Conservation (phyloP, 2,329 filamentous ascomycete genomes). For the Penicillium sclerotiorum region DNA sequence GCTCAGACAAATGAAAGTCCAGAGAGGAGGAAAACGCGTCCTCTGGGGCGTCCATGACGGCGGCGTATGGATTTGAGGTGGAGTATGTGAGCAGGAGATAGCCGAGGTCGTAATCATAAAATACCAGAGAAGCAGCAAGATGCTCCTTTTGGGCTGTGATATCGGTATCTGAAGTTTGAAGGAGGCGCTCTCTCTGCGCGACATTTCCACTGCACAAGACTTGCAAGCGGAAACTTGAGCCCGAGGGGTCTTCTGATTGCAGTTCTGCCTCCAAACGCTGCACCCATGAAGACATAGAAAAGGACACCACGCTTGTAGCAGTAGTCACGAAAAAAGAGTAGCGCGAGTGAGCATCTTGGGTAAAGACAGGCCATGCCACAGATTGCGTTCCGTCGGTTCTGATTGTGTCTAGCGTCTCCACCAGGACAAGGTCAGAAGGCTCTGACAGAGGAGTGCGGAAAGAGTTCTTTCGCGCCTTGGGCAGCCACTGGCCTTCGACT, state of each 20-base stretch:
- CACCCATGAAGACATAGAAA: conserved; percentile 61
- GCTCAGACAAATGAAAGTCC: conserved; percentile 30
- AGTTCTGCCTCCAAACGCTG: conserved; percentile 60
- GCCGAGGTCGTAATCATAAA: conserved; percentile 60
- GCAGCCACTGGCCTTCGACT: conserved; percentile 65
- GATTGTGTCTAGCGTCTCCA: conserved; percentile 50
- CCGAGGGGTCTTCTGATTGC: conserved; percentile 52
- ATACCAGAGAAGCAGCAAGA: conserved; percentile 54
- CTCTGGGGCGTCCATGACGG: conserved; percentile 54
- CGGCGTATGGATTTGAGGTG: conserved; percentile 53
- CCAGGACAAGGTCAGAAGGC: conserved; percentile 45
- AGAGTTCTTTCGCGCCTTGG: conserved; percentile 45
- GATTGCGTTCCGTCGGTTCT: conserved; percentile 23
- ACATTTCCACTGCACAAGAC: conserved; percentile 56
- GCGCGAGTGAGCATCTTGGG: conserved; percentile 56
- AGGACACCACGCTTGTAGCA: conserved; percentile 54
- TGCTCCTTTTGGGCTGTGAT: conserved; percentile 31
- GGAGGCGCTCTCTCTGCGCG: conserved; percentile 52
- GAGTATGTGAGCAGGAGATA: conserved; percentile 59
- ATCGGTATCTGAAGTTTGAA: conserved; percentile 42
- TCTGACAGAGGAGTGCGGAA: conserved; percentile 47
- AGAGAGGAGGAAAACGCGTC: conserved; percentile 31
- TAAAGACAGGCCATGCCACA: conserved; percentile 57
- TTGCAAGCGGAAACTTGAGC: conserved; percentile 59
- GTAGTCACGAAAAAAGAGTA: conserved; percentile 64